Conservation (phyloP, 257 asterid species). For the Cynanchum wilfordii region DNA sequence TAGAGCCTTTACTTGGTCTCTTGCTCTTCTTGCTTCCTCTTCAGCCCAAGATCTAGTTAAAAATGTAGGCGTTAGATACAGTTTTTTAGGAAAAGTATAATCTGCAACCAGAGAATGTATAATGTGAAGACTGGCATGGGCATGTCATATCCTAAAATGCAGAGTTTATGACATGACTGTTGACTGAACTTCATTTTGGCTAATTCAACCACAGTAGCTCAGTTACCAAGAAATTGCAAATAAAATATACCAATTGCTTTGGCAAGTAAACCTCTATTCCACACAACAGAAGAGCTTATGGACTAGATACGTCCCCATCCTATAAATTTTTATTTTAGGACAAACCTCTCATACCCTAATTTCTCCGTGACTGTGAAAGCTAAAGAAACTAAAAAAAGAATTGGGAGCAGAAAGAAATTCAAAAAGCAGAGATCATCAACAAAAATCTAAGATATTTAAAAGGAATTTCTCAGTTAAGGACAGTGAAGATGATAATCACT, state of each 20-base stretch:
- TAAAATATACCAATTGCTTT: neutral
- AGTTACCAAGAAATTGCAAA: neutral
- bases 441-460: neutral
- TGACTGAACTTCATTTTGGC: neutral
- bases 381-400: neutral
- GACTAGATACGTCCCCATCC: neutral
- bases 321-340: neutral
- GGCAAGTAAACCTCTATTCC: neutral
- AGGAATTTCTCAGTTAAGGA: neutral
- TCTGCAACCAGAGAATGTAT: neutral
- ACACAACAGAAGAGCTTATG: neutral
- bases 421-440: neutral
- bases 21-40: constrained; percentile 91
- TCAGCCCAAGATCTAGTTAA: constrained; percentile 84
- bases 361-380: neutral
- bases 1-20: constrained; percentile 82
- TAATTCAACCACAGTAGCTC: neutral
- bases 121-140: too few species aligned
- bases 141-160: neutral
- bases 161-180: neutral
- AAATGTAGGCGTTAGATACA: constrained; percentile 9
- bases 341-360: neutral
- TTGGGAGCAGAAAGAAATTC: neutral
- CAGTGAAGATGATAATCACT: neutral
- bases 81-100: neutral